Conservation (phyloP, 768 basidiomycete genomes). For the Kwoniella sp. region DNA sequence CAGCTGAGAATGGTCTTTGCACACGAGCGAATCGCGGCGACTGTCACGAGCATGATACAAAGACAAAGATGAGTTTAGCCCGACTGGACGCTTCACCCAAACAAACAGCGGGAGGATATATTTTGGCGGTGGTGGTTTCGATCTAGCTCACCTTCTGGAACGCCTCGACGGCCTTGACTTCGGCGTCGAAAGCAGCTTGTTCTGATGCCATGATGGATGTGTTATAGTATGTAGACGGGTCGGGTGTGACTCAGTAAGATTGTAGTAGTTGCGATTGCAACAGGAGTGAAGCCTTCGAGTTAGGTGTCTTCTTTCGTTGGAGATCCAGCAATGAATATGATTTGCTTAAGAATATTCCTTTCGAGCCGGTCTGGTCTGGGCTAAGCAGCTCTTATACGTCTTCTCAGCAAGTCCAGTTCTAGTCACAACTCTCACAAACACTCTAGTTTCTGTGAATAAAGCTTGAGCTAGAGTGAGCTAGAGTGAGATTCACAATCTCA, state of each 20-base stretch:
- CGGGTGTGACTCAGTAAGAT: no score
- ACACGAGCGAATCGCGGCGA: constrained; percentile 80
- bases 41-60: constrained; percentile 59
- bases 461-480: not conserved
- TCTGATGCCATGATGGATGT: constrained; percentile 40
- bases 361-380: no score
- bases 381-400: constrained; percentile 1
- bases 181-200: constrained; percentile 68
- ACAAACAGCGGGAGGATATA: no score
- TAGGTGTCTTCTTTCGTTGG: not conserved
- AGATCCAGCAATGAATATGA: no score
- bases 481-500: not conserved
- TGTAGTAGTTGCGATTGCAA: no score
- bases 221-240: not conserved
- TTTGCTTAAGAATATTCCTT: no score
- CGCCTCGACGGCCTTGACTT: constrained; percentile 80
- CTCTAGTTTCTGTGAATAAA: not conserved
- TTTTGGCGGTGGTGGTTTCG: no score
- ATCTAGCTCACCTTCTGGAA: constrained; percentile 80
- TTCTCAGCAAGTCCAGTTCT: not conserved
- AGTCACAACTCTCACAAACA: not conserved
- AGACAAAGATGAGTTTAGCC: no score
- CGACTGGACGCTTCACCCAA: no score
- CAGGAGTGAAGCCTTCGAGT: no score
- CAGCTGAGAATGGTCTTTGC: constrained; percentile 89